A percentile compares a stretch with the other conserved stretches of the same genome.
phyloP scores from a whole-genome alignment of 495 filamentous ascomycete genomes.

The Aspergillus asperescens region DNA sequence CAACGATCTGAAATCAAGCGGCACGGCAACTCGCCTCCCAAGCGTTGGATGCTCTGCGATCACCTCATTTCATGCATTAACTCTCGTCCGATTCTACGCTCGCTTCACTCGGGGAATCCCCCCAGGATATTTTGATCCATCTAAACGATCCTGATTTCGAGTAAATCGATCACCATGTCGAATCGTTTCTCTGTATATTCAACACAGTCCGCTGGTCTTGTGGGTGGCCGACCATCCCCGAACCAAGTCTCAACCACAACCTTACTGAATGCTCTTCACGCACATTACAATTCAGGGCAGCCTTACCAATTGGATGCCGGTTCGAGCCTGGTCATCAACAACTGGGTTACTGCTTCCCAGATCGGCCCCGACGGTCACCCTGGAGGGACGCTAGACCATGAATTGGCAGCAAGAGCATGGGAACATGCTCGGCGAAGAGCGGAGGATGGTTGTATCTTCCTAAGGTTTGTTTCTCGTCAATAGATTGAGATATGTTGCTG shows the following conservation, averaged over 20 bases:
- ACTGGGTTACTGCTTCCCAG: slow-evolving; percentile 77
- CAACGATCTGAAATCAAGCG: not conserved
- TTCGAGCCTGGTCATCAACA: slow-evolving; percentile 90
- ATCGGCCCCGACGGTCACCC: slow-evolving; percentile 57
- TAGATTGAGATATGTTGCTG: not conserved
- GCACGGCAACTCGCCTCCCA: not conserved
- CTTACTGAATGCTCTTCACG: slow-evolving; percentile 86
- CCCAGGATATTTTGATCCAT: not conserved
- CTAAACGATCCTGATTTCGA: not conserved
- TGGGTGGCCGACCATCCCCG: slow-evolving; percentile 54
- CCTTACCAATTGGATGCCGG: slow-evolving; percentile 85
- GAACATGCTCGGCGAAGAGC: slow-evolving; percentile 93
- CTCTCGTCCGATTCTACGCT: not conserved
- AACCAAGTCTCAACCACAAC: slow-evolving; percentile 87
- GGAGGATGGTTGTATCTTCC: slow-evolving; percentile 88
- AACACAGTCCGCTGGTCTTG: slow-evolving; percentile 56
- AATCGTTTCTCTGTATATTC: slow-evolving; percentile 87
- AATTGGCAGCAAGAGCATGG: slow-evolving; percentile 80
- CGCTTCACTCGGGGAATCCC: slow-evolving; percentile 1
- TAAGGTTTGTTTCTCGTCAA: slow-evolving; percentile 56
- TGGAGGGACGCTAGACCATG: slow-evolving; percentile 74
- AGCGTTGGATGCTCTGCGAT: not conserved
- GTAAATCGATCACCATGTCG: slow-evolving; percentile 48
- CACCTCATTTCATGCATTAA: slow-evolving; percentile 9
- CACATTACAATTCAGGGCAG: slow-evolving; percentile 72